Evolutionary conservation across 768 basidiomycete species (phyloP).

Genomic region (Leccinum aurantiacum): DNA sequence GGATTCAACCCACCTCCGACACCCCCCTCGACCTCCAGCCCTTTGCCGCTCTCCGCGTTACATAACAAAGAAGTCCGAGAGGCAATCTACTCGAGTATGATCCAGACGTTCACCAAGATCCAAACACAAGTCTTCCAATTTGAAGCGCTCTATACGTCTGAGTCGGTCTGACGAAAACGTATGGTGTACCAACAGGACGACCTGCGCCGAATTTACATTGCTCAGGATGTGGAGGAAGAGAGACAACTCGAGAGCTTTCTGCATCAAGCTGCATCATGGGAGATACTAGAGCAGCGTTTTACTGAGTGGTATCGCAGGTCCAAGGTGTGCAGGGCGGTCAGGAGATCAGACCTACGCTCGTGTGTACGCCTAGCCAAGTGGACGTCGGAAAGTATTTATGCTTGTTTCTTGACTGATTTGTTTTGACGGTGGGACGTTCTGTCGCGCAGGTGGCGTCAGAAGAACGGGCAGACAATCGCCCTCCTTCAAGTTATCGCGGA

Average conservation of each 20-base stretch:
- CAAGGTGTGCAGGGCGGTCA: too few species aligned
- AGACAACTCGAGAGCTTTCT: neutral
- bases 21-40: constrained; percentile 85
- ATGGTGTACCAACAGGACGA: neutral
- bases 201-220: neutral
- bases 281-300: too few species aligned
- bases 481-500: constrained; percentile 77
- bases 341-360: too few species aligned
- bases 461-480: constrained; percentile 91
- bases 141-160: neutral
- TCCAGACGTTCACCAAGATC: neutral
- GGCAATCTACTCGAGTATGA: too few species aligned
- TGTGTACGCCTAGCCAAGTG: too few species aligned
- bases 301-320: too few species aligned
- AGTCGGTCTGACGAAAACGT: neutral
- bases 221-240: neutral
- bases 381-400: too few species aligned
- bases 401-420: too few species aligned
- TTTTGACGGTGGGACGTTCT: constrained; percentile 67
- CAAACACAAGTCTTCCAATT: too few species aligned
- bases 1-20: too few species aligned
- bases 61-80: too few species aligned
- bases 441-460: constrained; percentile 89
- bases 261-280: too few species aligned
- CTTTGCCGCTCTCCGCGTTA: constrained; percentile 77